Evolutionary conservation across 83 land plant species (phyloP), one percentile per base, ranked within the genome.

Genomic region (Thuja plicata): DNA sequence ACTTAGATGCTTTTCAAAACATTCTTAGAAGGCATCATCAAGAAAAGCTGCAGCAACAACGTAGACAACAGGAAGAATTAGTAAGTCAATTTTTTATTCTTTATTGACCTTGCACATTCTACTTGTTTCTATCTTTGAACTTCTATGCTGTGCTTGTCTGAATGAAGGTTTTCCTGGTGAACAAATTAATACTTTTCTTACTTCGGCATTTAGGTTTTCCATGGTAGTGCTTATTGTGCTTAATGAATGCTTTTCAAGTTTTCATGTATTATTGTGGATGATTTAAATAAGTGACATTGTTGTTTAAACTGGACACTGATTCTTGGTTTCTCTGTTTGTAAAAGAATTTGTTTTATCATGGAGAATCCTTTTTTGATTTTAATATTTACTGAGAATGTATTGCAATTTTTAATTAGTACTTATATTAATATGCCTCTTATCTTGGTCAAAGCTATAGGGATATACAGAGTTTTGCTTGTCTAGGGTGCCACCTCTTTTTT

Each of bases 51-150:
- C 91, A 91, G 83, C 74, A 89, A 43, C 78, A 73, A 35, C 93
- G 94, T 41, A 90, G 74, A 80, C 90, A 94, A 52, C 92, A 92
- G 30, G 96, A 95, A 88, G 92, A 95, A 87, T 89, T 95, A 43
- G 96, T 95, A 85, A 93, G 93, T 57, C 55, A 77, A 50, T 79
- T 24, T 24, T 62, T 86, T 86, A 43, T 38, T 2, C 32, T 86
- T 57, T 86, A 54, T 27, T 86, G 3, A 13, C 30, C 52, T 8
- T 27, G n/a, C 1, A 24, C 13, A 15, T 81, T 81, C 48, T 2
- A 43, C 45, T 16, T 24, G 8, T 81, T 24, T 81, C 24, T 19
- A n/a, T 81, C 46, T 12, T 78, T 1, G 17, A 78, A 35, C 24
- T 15, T n/a, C 45, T 40, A 40, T 35, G 40, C 19, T 19, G 0